These are phyloP conservation scores for Xylaria sp. DNA, from an alignment of 2,329 filamentous ascomycete species.

Conservation along the genomic window DNA sequence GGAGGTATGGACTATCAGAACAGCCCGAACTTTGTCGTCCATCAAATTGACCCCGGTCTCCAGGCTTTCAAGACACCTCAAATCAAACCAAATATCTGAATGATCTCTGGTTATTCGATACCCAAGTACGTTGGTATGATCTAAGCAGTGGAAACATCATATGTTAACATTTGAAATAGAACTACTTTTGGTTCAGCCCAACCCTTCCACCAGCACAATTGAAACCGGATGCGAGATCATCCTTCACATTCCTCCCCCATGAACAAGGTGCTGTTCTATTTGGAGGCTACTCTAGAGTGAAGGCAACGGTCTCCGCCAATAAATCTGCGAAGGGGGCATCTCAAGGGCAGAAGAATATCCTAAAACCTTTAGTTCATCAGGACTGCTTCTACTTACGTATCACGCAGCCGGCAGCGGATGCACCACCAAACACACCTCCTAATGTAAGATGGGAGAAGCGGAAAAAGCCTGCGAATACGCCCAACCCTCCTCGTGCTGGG, in stretches of 20 bases:
- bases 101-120: conserved; percentile 97
- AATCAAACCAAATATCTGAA: conserved; percentile 94
- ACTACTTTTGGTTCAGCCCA: conserved; percentile 85
- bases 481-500: conserved; percentile 84
- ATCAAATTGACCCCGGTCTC: conserved; percentile 30
- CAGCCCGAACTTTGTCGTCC: neutral
- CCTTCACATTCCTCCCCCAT: conserved; percentile 91
- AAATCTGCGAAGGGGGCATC: conserved; percentile 73
- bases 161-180: conserved; percentile 56
- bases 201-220: conserved; percentile 79
- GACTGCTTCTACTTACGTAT: conserved; percentile 95
- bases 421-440: conserved; percentile 72
- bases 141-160: neutral
- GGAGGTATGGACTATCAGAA: conserved; percentile 62
- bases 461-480: conserved; percentile 91
- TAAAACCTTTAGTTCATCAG: conserved; percentile 91
- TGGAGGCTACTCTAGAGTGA: conserved; percentile 93
- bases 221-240: conserved; percentile 90
- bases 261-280: conserved; percentile 90
- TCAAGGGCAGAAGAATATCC: conserved; percentile 74
- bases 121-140: conserved; percentile 52
- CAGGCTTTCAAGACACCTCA: conserved; percentile 91
- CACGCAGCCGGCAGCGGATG: conserved; percentile 75
- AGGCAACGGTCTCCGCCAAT: conserved; percentile 69
- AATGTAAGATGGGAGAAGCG: conserved; percentile 89